Evolutionary conservation across 306 rosid species (phyloP), one percentile per base, ranked within the genome.

Genomic region (Prunus fruticosa): DNA sequence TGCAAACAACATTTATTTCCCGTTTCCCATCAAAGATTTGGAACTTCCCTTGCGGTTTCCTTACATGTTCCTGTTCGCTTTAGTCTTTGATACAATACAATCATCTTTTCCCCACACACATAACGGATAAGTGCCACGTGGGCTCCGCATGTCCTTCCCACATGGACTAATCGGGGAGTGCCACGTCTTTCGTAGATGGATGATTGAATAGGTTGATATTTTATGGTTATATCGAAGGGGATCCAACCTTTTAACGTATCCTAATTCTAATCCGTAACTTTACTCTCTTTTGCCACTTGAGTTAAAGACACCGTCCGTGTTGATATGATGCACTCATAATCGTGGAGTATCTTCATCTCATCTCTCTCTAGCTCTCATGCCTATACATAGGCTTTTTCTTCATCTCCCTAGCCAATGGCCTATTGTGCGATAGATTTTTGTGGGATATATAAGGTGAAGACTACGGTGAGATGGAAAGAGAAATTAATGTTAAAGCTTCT

Each of bases 41-140:
- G 67, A 68, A 76, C 46, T 66, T 67, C 50, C 49, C 58, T 19
- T 43, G 13, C 38, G 49, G 1, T 66, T 47, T 28, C 46, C 74
- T 38, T 71, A 3, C 14, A 69, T 38, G 1, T 38, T 43, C 20
- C 65, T 67, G 38, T 71, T 51, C 72, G 57, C 68, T 16, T 32
- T 19, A 64, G 58, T 15, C 27, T 81, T 19, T 30, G 57, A 66
- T 60, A 38, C 32, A 47, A 67, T 23, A 43, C 10, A 23, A 20
- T 63, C 81, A 57, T 84, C 53, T 67, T 77, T 69, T 46, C 56
- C 25, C 50, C 66, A 28, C 63, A 51, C 14, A 14, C 52, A 47
- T 16, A 58, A 51, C 14, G 47, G 88, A 86, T 86, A 84, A 81
- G 82, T 69, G 74, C 67, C 86, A 81, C 63, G 62, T 58, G 82